phyloP scores from a whole-genome alignment of 164 flowering plant species.

The Tetrastigma voinierianum region DNA sequence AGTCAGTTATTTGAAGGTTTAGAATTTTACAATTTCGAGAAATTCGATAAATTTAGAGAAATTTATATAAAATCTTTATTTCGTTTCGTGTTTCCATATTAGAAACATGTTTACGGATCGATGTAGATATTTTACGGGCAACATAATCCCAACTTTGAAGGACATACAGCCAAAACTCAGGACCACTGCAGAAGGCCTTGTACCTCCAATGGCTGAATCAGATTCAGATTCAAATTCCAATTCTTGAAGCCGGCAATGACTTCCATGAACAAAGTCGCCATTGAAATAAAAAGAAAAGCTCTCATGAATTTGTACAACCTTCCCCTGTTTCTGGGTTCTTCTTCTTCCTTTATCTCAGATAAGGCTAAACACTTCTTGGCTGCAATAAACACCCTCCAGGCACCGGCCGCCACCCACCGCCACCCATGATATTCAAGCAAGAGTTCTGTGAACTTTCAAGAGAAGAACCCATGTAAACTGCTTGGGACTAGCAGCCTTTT shows the following conservation, averaged over 20 bases:
- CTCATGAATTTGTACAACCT: slow-evolving; percentile 52
- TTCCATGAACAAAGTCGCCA: slow-evolving; percentile 46
- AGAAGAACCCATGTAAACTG: slow-evolving; percentile 62
- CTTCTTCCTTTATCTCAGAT: slow-evolving; percentile 32
- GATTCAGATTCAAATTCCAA: slow-evolving; percentile 52
- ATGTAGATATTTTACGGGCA: too few species aligned
- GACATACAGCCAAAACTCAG: slow-evolving; percentile 63
- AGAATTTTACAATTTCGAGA: too few species aligned
- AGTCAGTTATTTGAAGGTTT: too few species aligned
- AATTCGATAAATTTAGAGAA: too few species aligned
- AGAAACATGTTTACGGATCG: too few species aligned
- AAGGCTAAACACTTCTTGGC: slow-evolving; percentile 41
- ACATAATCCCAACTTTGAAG: slow-evolving; percentile 56
- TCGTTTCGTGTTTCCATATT: too few species aligned
- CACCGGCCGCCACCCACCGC: slow-evolving; percentile 16
- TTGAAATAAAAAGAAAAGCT: slow-evolving; percentile 42
- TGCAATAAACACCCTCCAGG: slow-evolving; percentile 20
- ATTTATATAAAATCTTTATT: too few species aligned
- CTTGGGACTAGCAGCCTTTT: slow-evolving; percentile 49
- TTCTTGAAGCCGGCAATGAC: slow-evolving; percentile 50
- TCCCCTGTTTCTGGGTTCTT: slow-evolving; percentile 43
- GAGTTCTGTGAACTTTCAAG: slow-evolving; percentile 47
- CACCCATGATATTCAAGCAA: slow-evolving; percentile 39
- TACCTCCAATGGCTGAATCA: slow-evolving; percentile 50
- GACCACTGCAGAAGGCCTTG: slow-evolving; percentile 43